Evolutionary conservation across 495 filamentous ascomycete species (phyloP).

Genomic region (Bombardia bombarda): DNA sequence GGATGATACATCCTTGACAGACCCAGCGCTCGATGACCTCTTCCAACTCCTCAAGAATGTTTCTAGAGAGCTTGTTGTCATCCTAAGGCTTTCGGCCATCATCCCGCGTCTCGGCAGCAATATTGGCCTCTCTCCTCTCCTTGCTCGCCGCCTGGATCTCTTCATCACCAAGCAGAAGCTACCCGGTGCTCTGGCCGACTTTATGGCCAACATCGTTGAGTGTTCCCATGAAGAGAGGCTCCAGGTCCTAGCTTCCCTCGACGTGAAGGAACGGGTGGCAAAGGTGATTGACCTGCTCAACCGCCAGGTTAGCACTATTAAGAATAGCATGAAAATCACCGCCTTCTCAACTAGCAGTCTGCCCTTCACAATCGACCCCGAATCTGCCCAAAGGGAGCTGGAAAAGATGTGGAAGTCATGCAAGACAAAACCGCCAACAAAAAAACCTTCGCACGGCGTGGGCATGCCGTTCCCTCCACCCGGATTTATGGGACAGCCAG

Average conservation of each 20-base stretch:
- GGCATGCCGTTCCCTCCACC: slow-evolving; percentile 37
- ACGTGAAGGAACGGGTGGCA: slow-evolving; percentile 68
- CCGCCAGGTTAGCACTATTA: slow-evolving; percentile 70
- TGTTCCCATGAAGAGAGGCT: slow-evolving; percentile 83
- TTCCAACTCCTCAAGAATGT: slow-evolving; percentile 76
- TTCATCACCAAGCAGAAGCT: slow-evolving; percentile 79
- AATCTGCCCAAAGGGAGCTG: slow-evolving; percentile 33
- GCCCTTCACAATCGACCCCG: slow-evolving; percentile 44
- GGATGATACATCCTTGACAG: slow-evolving; percentile 43
- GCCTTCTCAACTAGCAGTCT: slow-evolving; percentile 53
- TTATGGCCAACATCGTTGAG: slow-evolving; percentile 87
- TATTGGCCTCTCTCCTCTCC: slow-evolving; percentile 65
- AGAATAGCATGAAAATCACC: slow-evolving; percentile 73
- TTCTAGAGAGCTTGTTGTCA: slow-evolving; percentile 71
- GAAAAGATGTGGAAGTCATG: slow-evolving; percentile 25
- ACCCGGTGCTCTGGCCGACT: slow-evolving; percentile 86
- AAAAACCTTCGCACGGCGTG: slow-evolving; percentile 12
- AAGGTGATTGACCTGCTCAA: slow-evolving; percentile 73
- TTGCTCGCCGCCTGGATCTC: slow-evolving; percentile 74
- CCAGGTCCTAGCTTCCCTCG: slow-evolving; percentile 65
- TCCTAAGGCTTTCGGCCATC: slow-evolving; percentile 70
- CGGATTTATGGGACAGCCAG: slow-evolving; percentile 20
- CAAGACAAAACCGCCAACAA: slow-evolving; percentile 19
- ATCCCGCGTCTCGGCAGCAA: slow-evolving; percentile 51
- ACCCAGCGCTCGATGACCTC: slow-evolving; percentile 44